Evolutionary conservation across 306 rosid genomes (phyloP).

Genomic region (Sesbania bispinosa): DNA sequence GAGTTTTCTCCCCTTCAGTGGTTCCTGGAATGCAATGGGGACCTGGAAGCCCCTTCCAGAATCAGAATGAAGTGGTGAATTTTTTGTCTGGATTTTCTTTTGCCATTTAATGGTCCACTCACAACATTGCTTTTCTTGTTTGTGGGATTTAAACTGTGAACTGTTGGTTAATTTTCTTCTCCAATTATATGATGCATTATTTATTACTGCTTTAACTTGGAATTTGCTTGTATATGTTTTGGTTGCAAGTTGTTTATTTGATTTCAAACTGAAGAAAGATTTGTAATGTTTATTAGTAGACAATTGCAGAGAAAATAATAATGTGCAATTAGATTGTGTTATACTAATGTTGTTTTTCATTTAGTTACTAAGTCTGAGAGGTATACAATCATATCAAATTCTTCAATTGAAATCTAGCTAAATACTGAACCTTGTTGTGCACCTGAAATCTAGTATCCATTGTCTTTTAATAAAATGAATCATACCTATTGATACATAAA

Average conservation of each 20-base stretch:
- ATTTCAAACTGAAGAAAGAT: background rate
- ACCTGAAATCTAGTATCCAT: background rate
- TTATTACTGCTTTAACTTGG: background rate
- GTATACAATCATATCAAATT: background rate
- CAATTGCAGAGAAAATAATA: too few relatives aligned
- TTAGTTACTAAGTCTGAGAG: background rate
- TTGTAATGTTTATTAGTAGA: too few relatives aligned
- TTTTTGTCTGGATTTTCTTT: background rate
- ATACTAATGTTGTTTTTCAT: background rate
- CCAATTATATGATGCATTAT: background rate
- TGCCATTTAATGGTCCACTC: slow-evolving; percentile 15
- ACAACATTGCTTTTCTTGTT: background rate
- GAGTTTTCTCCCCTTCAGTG: slow-evolving; percentile 77
- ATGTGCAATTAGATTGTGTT: slow-evolving; percentile 19
- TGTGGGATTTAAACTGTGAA: slow-evolving; percentile 1
- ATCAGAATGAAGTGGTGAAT: slow-evolving; percentile 69
- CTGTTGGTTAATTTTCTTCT: background rate
- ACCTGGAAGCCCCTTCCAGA: slow-evolving; percentile 87
- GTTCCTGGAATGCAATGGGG: slow-evolving; percentile 96
- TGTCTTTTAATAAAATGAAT: background rate
- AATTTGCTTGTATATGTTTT: slow-evolving; percentile 6
- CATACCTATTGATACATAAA: too few relatives aligned
- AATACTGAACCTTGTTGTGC: background rate
- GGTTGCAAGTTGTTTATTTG: background rate
- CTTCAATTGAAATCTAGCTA: background rate